Conservation (phyloP, 169 alveolate species). For the Plasmodium ovale region DNA sequence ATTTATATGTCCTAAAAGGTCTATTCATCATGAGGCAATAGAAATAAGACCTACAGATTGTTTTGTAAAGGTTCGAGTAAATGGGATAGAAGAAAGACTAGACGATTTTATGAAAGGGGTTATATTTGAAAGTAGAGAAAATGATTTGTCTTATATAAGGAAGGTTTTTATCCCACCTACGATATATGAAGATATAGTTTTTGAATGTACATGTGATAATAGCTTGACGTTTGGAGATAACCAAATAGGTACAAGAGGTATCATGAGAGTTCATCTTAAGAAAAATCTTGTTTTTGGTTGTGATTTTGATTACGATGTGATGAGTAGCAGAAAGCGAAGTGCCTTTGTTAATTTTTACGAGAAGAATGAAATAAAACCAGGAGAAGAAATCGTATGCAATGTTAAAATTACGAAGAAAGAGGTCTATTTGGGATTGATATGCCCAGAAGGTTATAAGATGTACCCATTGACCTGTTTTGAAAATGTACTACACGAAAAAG, state of each 20-base stretch:
- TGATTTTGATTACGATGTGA: constrained; percentile 25
- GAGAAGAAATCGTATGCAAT: constrained; percentile 1
- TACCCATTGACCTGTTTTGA: constrained; percentile 43
- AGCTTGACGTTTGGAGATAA: constrained; percentile 29
- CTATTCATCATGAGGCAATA: constrained; percentile 16
- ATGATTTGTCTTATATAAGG: constrained; percentile 5
- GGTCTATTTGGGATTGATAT: constrained; percentile 35
- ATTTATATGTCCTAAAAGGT: constrained; percentile 35
- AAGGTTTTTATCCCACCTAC: constrained; percentile 51
- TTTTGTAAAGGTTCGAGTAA: constrained; percentile 24
- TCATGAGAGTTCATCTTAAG: constrained; percentile 44
- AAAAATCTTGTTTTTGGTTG: constrained; percentile 37
- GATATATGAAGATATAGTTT: constrained; percentile 8
- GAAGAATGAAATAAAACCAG: background rate
- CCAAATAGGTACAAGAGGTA: constrained; percentile 34
- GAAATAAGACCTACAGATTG: constrained; percentile 36
- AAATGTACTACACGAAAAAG: constrained; percentile 2
- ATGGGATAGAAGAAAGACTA: constrained; percentile 17
- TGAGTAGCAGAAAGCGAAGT: background rate
- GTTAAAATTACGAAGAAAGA: background rate
- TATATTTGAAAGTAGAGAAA: constrained; percentile 11
- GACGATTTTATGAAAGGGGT: constrained; percentile 23
- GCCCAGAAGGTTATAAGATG: constrained; percentile 44
- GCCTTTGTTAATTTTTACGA: background rate
- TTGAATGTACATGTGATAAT: constrained; percentile 66